Conservation (phyloP, 2,329 filamentous ascomycete genomes). For the Botrytis tulipae region DNA sequence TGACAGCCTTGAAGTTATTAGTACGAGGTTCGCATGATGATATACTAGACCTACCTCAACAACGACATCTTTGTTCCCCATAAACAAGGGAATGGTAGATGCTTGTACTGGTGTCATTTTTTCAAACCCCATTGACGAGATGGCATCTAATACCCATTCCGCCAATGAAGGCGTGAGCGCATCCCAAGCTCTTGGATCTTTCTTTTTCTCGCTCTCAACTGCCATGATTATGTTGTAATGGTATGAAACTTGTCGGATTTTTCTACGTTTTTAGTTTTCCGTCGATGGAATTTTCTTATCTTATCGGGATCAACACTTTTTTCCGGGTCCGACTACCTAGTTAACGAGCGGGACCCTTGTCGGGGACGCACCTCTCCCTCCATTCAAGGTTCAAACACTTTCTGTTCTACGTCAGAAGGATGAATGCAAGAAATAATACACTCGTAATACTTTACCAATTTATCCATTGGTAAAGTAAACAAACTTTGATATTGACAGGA, state of each 20-base stretch:
- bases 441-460: neutral
- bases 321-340: neutral
- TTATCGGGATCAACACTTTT: slow-evolving; percentile 11
- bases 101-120: slow-evolving; percentile 95
- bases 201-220: slow-evolving; percentile 39
- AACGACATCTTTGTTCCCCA: slow-evolving; percentile 87
- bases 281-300: slow-evolving; percentile 20
- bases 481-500: neutral
- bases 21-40: neutral
- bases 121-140: slow-evolving; percentile 78
- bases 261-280: neutral
- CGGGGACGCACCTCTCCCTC: neutral
- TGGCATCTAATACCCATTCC: slow-evolving; percentile 83
- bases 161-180: slow-evolving; percentile 68
- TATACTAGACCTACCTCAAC: slow-evolving; percentile 59
- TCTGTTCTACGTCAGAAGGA: slow-evolving; percentile 11
- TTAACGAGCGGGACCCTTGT: neutral
- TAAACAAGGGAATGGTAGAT: slow-evolving; percentile 83
- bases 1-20: slow-evolving; percentile 63
- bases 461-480: too few relatives aligned
- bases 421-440: neutral
- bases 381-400: neutral
- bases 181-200: slow-evolving; percentile 60
- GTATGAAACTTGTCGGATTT: neutral
- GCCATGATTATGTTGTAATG: slow-evolving; percentile 8